A percentile compares a stretch with the other conserved stretches of the same genome.
Evolutionary conservation across 345 rosid species (phyloP).

Genomic region (Eucalyptus globulus): DNA sequence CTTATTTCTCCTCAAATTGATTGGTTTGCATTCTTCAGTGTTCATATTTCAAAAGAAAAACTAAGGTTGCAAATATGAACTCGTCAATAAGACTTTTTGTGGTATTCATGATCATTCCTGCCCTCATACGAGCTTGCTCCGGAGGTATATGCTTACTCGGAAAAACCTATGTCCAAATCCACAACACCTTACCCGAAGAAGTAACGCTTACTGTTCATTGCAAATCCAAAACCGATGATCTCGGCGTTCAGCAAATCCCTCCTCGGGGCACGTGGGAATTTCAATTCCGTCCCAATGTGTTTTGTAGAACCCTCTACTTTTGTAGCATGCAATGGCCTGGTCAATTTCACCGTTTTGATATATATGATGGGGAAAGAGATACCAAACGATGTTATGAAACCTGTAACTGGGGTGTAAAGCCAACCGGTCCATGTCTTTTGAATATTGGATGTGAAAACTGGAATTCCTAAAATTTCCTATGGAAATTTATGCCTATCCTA

Average conservation of each 20-base stretch:
- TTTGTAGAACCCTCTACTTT: not conserved
- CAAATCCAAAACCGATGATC: not conserved
- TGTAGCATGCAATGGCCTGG: not conserved
- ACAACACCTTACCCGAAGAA: not conserved
- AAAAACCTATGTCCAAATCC: not conserved
- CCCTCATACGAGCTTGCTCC: not conserved
- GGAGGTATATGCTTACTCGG: not conserved
- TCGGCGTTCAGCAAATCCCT: not conserved
- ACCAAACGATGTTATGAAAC: fast-evolving
- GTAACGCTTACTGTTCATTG: not conserved
- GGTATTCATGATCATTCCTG: not conserved
- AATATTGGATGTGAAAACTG: not conserved
- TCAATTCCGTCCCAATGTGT: not conserved
- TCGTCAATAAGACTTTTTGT: not conserved
- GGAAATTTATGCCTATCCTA: not conserved
- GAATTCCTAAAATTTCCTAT: not conserved
- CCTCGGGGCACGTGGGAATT: not conserved
- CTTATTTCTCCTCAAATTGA: not conserved
- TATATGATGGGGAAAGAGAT: not conserved
- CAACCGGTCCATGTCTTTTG: not conserved
- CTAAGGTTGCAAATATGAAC: not conserved
- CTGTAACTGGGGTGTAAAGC: not conserved
- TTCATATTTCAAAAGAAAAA: not conserved
- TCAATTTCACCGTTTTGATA: not conserved
- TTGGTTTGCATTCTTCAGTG: not conserved